These are phyloP conservation scores for Massariosphaeria phaeospora DNA, from an alignment of 495 filamentous ascomycete species.

Conservation along the genomic window DNA sequence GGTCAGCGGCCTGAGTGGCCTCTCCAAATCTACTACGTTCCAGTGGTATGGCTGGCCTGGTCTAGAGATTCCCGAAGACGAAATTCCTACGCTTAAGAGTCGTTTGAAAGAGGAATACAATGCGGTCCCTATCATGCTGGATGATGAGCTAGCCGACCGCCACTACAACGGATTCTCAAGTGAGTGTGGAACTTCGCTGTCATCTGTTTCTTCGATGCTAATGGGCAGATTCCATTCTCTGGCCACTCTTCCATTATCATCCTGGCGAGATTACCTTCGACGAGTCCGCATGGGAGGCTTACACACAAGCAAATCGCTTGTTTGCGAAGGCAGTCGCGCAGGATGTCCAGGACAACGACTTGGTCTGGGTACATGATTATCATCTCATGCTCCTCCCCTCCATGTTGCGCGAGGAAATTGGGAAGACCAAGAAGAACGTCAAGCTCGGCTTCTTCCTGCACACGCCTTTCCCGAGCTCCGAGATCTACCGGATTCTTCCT, in stretches of 20 bases:
- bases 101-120: slow-evolving; percentile 47
- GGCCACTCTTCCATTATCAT: slow-evolving; percentile 96
- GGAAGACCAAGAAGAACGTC: slow-evolving; percentile 64
- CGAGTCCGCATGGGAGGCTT: slow-evolving; percentile 80
- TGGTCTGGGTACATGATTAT: slow-evolving; percentile 97
- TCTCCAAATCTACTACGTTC: slow-evolving; percentile 87
- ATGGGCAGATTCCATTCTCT: slow-evolving; percentile 75
- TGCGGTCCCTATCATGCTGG: slow-evolving; percentile 52
- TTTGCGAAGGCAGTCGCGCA: slow-evolving; percentile 76
- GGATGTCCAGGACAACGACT: slow-evolving; percentile 68
- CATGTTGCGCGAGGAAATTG: slow-evolving; percentile 75
- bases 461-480: slow-evolving; percentile 87
- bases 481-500: slow-evolving; percentile 86
- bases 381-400: slow-evolving; percentile 87
- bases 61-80: slow-evolving; percentile 57
- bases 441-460: slow-evolving; percentile 95
- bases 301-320: slow-evolving; percentile 75
- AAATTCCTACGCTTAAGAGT: slow-evolving; percentile 38
- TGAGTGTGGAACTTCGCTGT: slow-evolving; percentile 43
- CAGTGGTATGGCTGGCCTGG: slow-evolving; percentile 99
- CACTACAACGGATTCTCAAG: slow-evolving; percentile 64
- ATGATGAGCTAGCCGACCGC: slow-evolving; percentile 50
- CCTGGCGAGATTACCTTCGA: slow-evolving; percentile 88
- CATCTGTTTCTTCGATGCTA: background rate
- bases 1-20: slow-evolving; percentile 81